Evolutionary conservation across 2,329 filamentous ascomycete species (phyloP), one percentile per base, ranked within the genome.

Genomic region (Trichoderma pleuroti): DNA sequence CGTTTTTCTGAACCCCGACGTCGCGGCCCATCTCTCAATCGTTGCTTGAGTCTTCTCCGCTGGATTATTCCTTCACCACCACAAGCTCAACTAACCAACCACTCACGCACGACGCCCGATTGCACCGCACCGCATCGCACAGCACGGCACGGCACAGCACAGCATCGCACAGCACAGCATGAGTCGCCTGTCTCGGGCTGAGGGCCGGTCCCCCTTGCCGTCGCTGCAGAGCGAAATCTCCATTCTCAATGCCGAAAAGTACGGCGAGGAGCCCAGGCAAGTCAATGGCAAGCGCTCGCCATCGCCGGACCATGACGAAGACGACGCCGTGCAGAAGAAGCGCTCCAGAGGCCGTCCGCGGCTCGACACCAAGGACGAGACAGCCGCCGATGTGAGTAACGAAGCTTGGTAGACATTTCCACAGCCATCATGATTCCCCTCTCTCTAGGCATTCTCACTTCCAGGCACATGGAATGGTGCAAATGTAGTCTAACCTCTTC

Each of bases 301-400:
- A 26, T 49, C 57, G 11, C 72, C 73, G 6, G 76, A 75, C 9
- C 62, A 76, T 18, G 76, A 72, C 1, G 79, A 81, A 1, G 81
- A 82, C 1, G 81, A 85, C 1, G 81, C 82, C 3, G 83, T 84
- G 64, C 82, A 84, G 61, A 85, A 84, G 75, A 90, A 88, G 78
- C 88, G 91, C 75, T 84, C 88, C 21, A 85, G 93, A 77, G 93
- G 93, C 9, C 86, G 93, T 69, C 93, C 93, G 7, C 85, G 92
- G 64, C 84, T 96, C 18, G 90, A 94, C 74, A 88, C 89, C n/a
- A 89, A 89, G 72, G 92, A 95, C 80, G 89, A 93, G 80, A 94
- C 91, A 28, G 89, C 92, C 72, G 89, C 88, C 68, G 93, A 94
- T 83, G 92, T 93, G 81, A 87, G 91, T 89, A 71, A 24, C n/a